Evolutionary conservation across 1,284 basidiomycete species (phyloP).

Genomic region (Xerocomus alliaceus): DNA sequence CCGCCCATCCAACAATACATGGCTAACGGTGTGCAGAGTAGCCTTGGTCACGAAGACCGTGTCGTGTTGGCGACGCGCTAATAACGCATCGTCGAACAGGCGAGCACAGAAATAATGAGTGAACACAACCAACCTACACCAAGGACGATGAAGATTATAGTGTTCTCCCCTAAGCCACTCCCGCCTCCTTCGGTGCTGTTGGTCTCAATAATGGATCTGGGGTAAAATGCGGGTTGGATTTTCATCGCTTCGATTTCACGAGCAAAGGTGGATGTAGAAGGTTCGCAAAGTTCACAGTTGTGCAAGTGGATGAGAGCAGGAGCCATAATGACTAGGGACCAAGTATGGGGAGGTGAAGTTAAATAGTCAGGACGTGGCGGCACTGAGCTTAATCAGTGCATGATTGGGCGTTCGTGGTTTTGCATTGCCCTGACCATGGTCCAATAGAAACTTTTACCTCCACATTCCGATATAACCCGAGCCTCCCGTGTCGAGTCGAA

Average conservation of each 20-base stretch:
- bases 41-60: not conserved
- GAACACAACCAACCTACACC: constrained; percentile 37
- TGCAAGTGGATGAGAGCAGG: constrained; percentile 11
- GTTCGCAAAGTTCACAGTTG: constrained; percentile 2
- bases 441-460: constrained; percentile 34
- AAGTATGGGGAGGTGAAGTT: constrained; percentile 14
- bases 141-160: constrained; percentile 34
- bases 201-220: constrained; percentile 18
- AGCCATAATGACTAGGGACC: constrained; percentile 11
- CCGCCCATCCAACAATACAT: not conserved
- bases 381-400: constrained; percentile 23
- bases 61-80: not conserved
- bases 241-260: constrained; percentile 13
- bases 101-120: constrained; percentile 6
- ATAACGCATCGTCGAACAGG: constrained; percentile 4
- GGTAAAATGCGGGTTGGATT: constrained; percentile 10
- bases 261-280: constrained; percentile 1
- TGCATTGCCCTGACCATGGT: constrained; percentile 28
- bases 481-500: constrained; percentile 24
- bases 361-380: constrained; percentile 24
- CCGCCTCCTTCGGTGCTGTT: not conserved
- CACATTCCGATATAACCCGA: constrained; percentile 20
- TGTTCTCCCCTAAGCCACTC: constrained; percentile 22
- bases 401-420: constrained; percentile 12
- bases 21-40: not conserved